Evolutionary conservation across 352 stramenopile species (phyloP).

Genomic region (Phytophthora syringae): DNA sequence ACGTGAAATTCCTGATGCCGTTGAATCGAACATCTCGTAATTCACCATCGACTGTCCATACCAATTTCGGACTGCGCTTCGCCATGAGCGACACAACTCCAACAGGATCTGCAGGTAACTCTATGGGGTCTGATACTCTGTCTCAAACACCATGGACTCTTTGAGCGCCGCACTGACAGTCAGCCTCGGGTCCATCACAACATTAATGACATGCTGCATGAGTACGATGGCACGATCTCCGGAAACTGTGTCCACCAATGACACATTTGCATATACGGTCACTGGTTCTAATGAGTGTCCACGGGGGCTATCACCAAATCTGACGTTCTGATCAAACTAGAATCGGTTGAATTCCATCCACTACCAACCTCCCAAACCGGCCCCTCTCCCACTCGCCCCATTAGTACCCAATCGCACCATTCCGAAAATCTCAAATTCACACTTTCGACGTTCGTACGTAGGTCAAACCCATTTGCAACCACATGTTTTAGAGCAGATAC

Average conservation of each 20-base stretch:
- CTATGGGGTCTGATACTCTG: slow-evolving; percentile 20
- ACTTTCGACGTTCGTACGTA: not conserved
- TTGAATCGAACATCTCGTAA: slow-evolving; percentile 13
- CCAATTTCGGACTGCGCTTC: not conserved
- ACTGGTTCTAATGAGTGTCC: not conserved
- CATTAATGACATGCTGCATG: not conserved
- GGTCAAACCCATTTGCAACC: not conserved
- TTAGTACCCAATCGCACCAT: slow-evolving; percentile 20
- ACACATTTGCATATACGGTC: slow-evolving; percentile 11
- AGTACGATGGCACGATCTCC: slow-evolving; percentile 6
- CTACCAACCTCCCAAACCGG: not conserved
- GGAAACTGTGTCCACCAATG: slow-evolving; percentile 8
- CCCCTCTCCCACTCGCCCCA: slow-evolving; percentile 6
- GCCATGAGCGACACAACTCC: slow-evolving; percentile 1
- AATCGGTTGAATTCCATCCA: not conserved
- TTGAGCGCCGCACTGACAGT: slow-evolving; percentile 2
- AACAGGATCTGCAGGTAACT: slow-evolving; percentile 19
- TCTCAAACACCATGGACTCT: slow-evolving; percentile 17
- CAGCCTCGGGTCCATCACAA: slow-evolving; percentile 12
- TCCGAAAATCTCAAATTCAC: slow-evolving; percentile 2
- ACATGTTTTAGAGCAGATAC: not conserved
- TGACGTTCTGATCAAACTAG: not conserved
- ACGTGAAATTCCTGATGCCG: slow-evolving; percentile 13
- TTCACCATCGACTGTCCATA: slow-evolving; percentile 17
- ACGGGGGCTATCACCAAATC: slow-evolving; percentile 12